Percentiles rank a stretch among this genome's conserved stretches.
phyloP scores from a whole-genome alignment of 306 rosid species.

The Sophora flavescens region DNA sequence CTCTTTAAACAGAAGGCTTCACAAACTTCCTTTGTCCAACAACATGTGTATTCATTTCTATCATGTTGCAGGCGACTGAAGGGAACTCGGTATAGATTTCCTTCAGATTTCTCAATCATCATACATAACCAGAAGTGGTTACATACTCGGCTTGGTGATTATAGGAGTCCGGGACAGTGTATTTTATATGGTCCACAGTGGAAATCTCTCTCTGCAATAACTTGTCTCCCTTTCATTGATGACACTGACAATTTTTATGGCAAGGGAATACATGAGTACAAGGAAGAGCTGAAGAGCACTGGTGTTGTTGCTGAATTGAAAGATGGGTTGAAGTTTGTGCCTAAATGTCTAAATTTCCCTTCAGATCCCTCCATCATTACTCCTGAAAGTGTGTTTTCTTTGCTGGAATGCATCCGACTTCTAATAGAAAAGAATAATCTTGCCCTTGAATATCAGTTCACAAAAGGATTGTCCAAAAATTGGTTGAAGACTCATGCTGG shows the following conservation, averaged over 20 bases:
- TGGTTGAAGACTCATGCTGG: slow-evolving; percentile 80
- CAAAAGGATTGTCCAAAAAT: slow-evolving; percentile 46
- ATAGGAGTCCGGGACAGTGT: slow-evolving; percentile 61
- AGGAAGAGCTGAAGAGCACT: slow-evolving; percentile 62
- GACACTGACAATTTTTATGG: slow-evolving; percentile 62
- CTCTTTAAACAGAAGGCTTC: slow-evolving; percentile 54
- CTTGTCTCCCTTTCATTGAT: slow-evolving; percentile 76
- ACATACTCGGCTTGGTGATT: slow-evolving; percentile 58
- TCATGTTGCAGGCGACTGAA: slow-evolving; percentile 53
- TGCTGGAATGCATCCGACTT: slow-evolving; percentile 60
- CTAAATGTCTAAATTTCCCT: slow-evolving; percentile 52
- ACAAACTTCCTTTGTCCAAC: slow-evolving; percentile 42
- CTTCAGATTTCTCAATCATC: slow-evolving; percentile 35
- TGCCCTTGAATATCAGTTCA: slow-evolving; percentile 44
- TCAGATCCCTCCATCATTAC: slow-evolving; percentile 49
- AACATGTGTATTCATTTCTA: slow-evolving; percentile 60
- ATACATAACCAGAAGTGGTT: slow-evolving; percentile 58
- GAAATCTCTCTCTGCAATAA: slow-evolving; percentile 63
- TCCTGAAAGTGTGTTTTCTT: slow-evolving; percentile 53
- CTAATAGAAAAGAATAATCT: slow-evolving; percentile 8
- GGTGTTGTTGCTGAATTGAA: slow-evolving; percentile 63
- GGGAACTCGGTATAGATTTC: slow-evolving; percentile 38
- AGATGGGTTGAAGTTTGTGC: slow-evolving; percentile 60
- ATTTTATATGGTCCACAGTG: slow-evolving; percentile 70
- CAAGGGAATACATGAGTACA: slow-evolving; percentile 52